These are phyloP conservation scores for Castanospermum australe DNA, from an alignment of 306 rosid species.

Conservation along the genomic window DNA sequence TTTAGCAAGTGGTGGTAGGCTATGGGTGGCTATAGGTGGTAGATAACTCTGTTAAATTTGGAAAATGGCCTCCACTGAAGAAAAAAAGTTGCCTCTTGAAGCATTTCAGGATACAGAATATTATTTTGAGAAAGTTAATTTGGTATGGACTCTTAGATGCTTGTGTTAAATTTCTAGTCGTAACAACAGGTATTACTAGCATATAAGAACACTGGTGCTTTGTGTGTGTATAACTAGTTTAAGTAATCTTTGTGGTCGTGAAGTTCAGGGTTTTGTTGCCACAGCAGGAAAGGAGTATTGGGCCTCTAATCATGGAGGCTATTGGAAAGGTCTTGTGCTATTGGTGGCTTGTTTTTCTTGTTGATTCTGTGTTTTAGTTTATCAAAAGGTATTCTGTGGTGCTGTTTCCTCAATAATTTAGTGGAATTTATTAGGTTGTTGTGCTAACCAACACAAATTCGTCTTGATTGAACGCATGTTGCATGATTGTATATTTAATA, in stretches of 20 bases:
- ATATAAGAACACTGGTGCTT: not conserved
- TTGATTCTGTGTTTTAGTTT: not conserved
- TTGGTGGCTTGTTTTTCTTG: not conserved
- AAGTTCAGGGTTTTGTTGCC: not conserved
- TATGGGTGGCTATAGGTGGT: not conserved
- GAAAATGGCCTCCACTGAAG: not conserved
- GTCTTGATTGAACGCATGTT: not conserved
- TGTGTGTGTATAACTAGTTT: not conserved
- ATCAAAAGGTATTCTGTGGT: not conserved
- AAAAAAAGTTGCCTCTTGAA: not conserved
- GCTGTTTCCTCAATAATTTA: not conserved
- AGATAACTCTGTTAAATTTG: not conserved
- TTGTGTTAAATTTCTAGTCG: not conserved
- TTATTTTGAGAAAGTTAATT: not conserved
- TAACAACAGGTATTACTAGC: not conserved
- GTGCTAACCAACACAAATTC: not conserved
- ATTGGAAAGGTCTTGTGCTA: not conserved
- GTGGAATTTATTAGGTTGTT: not conserved
- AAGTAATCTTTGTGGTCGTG: not conserved
- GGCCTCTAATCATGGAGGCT: not conserved
- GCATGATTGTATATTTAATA: not conserved
- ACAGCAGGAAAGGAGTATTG: not conserved
- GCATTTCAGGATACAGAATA: not conserved
- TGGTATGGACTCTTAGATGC: too few species aligned
- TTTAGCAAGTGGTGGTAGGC: not conserved